Evolutionary conservation across 371 early-diverging fungal species (phyloP).

Genomic region (Umbelopsis sp.): DNA sequence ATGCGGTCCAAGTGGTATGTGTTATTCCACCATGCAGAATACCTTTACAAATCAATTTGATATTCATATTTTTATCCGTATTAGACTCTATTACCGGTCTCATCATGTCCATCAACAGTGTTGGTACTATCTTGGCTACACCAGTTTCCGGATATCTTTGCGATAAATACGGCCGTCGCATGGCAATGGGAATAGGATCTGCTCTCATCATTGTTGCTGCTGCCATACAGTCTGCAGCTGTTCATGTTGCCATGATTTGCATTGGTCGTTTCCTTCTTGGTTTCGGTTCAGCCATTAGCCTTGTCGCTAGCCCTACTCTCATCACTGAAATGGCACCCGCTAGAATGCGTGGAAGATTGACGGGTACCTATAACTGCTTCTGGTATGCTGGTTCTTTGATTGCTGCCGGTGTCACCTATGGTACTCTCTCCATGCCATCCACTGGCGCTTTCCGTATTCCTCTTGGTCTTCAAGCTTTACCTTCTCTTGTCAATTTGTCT

Average conservation of each 20-base stretch:
- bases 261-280: conserved; percentile 74
- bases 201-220: conserved; percentile 62
- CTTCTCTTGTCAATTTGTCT: conserved; percentile 68
- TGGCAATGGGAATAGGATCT: conserved; percentile 56
- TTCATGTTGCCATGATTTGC: conserved; percentile 49
- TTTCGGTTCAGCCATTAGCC: conserved; percentile 73
- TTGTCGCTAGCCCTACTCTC: conserved; percentile 70
- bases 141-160: conserved; percentile 39
- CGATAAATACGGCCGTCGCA: conserved; percentile 60
- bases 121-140: conserved; percentile 47
- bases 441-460: conserved; percentile 78
- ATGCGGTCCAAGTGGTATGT: background rate
- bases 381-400: conserved; percentile 33
- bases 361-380: conserved; percentile 42
- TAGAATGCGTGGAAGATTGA: conserved; percentile 70
- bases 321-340: conserved; percentile 78
- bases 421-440: conserved; percentile 43
- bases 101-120: conserved; percentile 45
- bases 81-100: conserved; percentile 27
- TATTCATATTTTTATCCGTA: background rate
- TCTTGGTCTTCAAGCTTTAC: conserved; percentile 82
- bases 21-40: background rate
- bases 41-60: background rate
- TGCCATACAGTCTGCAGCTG: conserved; percentile 57
- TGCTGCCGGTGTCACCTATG: conserved; percentile 47